Base-by-base conservation (phyloP, 768 basidiomycete genomes). In the Mycena indigotica region DNA sequence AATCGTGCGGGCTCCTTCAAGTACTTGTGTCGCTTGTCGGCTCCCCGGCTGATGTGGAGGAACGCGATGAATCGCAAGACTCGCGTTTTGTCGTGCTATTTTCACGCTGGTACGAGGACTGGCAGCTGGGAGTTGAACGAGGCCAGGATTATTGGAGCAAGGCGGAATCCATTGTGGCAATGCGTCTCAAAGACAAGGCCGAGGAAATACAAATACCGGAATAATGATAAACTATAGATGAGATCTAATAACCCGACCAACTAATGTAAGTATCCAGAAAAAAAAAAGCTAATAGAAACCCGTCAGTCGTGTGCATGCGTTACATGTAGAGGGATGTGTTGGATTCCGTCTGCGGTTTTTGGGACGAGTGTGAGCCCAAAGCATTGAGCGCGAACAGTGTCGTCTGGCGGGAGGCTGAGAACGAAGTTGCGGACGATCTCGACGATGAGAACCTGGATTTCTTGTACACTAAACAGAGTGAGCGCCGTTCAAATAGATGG, bases 401-500 rank as follows among this genome's bases (percentile, higher is more conserved):
- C 50, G 49, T 56, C 38, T 5, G 39, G 39, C 5, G 59, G 59
- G 16, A 64, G 45, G 23, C 44, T 32, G 44, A 64, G 41, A 3
- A 26, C 39, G 21, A 61, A 61, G 26, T 57, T 60, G 2, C 57
- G 45, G 17, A 65, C 52, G 28, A 65, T 19, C 41, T 65, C 63
- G 1, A 38, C 28, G 23, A 59, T 30, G 28, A 65, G 30, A 26
- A 65, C 57, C 41, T 65, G 56, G 15, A 65, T 19, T 25, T 65
- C 63, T 24, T 50, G 24, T 19, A 65, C 38, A 8, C 63, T 64
- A 45, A 3, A 24, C n/a, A n/a, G n/a, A n/a, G n/a, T n/a, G n/a
- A n/a, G n/a, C n/a, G n/a, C n/a, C n/a, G n/a, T n/a, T n/a, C n/a
- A n/a, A n/a, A n/a, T n/a, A n/a, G n/a, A n/a, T n/a, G n/a, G n/a